Evolutionary conservation across 306 rosid genomes (phyloP).

Genomic region (Quercus rubra): DNA sequence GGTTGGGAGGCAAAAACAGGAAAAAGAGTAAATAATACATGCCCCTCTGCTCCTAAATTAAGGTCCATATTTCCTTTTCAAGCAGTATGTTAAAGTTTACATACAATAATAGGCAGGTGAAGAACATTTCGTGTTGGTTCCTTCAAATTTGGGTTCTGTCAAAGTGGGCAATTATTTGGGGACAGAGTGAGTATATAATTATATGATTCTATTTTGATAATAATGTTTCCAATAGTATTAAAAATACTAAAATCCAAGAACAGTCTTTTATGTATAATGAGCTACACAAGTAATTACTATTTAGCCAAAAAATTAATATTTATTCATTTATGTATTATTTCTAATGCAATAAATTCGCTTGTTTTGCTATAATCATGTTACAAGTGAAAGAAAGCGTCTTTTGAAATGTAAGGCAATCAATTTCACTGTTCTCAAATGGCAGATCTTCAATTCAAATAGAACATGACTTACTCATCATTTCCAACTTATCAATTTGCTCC

Average conservation of each 20-base stretch:
- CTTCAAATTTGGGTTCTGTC: not conserved
- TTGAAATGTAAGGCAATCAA: not conserved
- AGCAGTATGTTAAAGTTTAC: not conserved
- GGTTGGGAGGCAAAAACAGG: not conserved
- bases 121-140: not conserved
- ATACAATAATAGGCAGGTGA: too few species aligned
- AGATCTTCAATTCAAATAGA: not conserved
- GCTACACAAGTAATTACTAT: not conserved
- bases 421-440: not conserved
- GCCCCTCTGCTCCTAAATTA: not conserved
- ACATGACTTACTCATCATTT: conserved; percentile 77
- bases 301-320: not conserved
- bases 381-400: not conserved
- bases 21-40: not conserved
- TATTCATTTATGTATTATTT: not conserved
- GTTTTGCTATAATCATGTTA: not conserved
- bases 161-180: not conserved
- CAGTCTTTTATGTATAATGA: not conserved
- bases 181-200: not conserved
- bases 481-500: conserved; percentile 94
- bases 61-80: not conserved
- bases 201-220: not conserved
- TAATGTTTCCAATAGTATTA: not conserved
- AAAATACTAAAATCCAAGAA: not conserved
- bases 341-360: not conserved